A percentile compares a stretch with the other conserved stretches of the same genome.
phyloP scores from a whole-genome alignment of 164 flowering plant genomes.

The Vitis riparia region DNA sequence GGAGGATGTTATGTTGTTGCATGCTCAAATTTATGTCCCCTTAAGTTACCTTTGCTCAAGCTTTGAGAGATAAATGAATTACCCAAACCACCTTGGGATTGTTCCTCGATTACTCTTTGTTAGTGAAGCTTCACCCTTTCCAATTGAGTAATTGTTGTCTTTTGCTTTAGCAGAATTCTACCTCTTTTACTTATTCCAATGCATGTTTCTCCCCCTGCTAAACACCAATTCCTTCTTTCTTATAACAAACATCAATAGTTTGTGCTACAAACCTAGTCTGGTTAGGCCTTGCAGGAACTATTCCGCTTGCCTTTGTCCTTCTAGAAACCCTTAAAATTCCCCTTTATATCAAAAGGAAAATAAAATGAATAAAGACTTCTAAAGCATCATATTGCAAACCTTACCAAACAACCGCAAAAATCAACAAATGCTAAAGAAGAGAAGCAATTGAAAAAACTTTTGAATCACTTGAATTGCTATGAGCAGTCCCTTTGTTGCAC shows the following conservation, averaged over 20 bases:
- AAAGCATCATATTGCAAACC: neutral
- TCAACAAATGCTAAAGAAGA: neutral
- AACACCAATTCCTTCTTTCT: too few relatives aligned
- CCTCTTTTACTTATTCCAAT: too few relatives aligned
- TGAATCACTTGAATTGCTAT: conserved; percentile 8
- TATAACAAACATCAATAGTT: neutral
- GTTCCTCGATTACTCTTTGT: too few relatives aligned
- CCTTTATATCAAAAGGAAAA: conserved; percentile 24
- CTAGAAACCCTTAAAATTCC: conserved; percentile 23
- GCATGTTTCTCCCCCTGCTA: too few relatives aligned
- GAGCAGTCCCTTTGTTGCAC: conserved; percentile 10
- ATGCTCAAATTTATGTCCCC: too few relatives aligned
- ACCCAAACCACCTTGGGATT: too few relatives aligned
- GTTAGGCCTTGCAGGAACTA: conserved; percentile 33
- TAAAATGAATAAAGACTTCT: neutral
- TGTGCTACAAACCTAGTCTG: neutral
- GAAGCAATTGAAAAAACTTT: conserved; percentile 23
- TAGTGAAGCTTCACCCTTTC: too few relatives aligned
- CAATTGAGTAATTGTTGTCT: too few relatives aligned
- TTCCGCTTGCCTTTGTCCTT: conserved; percentile 29
- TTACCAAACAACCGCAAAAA: neutral
- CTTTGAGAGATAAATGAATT: too few relatives aligned
- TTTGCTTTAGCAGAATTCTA: too few relatives aligned
- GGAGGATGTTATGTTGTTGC: too few relatives aligned
- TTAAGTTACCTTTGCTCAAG: too few relatives aligned